Conservation (phyloP, 345 rosid genomes). For the Psidium guajava region DNA sequence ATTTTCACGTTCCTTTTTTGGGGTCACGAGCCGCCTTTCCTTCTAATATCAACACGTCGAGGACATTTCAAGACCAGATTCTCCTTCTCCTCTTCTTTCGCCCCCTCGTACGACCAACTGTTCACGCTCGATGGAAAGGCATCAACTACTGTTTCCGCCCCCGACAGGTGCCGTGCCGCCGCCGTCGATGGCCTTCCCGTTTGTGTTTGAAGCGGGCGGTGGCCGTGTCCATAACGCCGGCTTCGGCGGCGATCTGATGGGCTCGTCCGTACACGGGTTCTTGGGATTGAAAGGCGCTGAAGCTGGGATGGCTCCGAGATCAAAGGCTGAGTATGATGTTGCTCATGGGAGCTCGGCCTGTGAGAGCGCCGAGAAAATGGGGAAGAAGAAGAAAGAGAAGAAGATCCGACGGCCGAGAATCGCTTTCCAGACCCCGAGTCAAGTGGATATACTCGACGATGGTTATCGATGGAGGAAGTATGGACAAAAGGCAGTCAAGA, state of each 20-base stretch:
- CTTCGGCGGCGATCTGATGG: neutral
- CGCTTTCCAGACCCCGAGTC: conserved; percentile 66
- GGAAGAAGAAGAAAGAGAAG: conserved; percentile 23
- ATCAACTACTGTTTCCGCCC: conserved; percentile 37
- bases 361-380: conserved; percentile 1
- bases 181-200: neutral
- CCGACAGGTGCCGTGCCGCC: neutral
- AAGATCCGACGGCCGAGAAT: conserved; percentile 32
- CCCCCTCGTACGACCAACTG: neutral
- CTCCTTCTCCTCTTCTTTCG: neutral
- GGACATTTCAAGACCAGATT: neutral
- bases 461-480: conserved; percentile 77
- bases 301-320: neutral
- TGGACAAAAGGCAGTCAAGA: conserved; percentile 64
- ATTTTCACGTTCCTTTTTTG: neutral
- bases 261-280: neutral
- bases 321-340: neutral
- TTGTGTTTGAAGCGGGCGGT: neutral
- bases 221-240: neutral
- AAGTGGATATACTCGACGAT: conserved; percentile 57
- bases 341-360: neutral
- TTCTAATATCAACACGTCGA: neutral
- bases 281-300: conserved; percentile 8
- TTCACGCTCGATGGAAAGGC: conserved; percentile 27
- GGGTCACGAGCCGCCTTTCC: conserved; percentile 2